These are phyloP conservation scores for Capniomyces stellatus DNA, from an alignment of 371 early-diverging fungal species.

Conservation along the genomic window DNA sequence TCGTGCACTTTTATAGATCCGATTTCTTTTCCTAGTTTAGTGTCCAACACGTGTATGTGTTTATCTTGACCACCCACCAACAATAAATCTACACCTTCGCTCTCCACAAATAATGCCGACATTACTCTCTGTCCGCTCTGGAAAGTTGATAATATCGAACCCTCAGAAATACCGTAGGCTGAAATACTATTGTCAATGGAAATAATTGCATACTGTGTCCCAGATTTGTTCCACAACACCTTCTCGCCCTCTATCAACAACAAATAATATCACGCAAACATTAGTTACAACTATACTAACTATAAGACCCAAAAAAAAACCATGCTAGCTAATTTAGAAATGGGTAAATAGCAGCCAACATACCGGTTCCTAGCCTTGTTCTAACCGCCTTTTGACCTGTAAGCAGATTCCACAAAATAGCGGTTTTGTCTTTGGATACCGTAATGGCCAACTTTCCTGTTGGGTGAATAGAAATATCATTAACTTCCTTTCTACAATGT, in stretches of 20 bases:
- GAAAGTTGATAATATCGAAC: conserved; percentile 16
- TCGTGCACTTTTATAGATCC: conserved; percentile 39
- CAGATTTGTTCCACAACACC: conserved; percentile 44
- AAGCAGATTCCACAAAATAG: conserved; percentile 79
- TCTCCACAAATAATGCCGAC: neutral
- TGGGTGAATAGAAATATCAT: conserved; percentile 76
- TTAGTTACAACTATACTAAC: too few relatives aligned
- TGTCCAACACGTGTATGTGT: conserved; percentile 40
- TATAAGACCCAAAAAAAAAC: too few relatives aligned
- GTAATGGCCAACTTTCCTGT: conserved; percentile 78
- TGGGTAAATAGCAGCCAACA: neutral
- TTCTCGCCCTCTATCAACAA: neutral
- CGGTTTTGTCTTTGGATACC: conserved; percentile 59
- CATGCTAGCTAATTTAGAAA: too few relatives aligned
- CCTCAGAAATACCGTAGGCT: conserved; percentile 31
- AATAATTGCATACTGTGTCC: conserved; percentile 52
- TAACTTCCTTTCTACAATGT: conserved; percentile 35
- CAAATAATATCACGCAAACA: neutral
- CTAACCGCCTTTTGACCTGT: conserved; percentile 55
- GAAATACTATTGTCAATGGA: conserved; percentile 47
- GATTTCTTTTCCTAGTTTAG: conserved; percentile 31
- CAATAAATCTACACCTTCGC: conserved; percentile 33
- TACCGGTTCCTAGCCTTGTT: conserved; percentile 7
- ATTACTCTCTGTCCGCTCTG: conserved; percentile 16
- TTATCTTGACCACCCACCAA: conserved; percentile 56